Percentiles rank a stretch among this genome's conserved stretches.
Conservation (phyloP, 768 basidiomycete genomes). For the Rhizopogon salebrosus region DNA sequence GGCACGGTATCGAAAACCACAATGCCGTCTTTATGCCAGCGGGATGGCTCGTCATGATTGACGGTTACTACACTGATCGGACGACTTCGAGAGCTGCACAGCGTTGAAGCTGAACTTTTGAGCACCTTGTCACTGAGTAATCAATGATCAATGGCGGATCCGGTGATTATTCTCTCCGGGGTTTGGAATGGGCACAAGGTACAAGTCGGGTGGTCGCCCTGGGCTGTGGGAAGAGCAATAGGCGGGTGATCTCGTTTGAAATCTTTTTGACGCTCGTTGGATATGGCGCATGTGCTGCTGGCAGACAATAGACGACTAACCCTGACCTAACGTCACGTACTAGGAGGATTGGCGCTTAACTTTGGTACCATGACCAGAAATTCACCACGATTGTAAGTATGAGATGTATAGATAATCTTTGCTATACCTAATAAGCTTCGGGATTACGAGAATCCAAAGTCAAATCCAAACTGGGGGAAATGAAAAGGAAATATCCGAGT, state of each 20-base stretch:
- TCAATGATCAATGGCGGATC: too few relatives aligned
- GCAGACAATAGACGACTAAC: neutral
- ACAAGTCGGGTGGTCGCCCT: neutral
- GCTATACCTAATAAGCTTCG: neutral
- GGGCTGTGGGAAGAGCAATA: neutral
- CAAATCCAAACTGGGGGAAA: constrained; percentile 1
- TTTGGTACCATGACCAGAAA: too few relatives aligned
- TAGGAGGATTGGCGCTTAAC: neutral
- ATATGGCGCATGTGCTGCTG: neutral
- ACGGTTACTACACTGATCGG: too few relatives aligned
- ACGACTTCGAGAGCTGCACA: too few relatives aligned
- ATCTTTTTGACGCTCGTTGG: neutral
- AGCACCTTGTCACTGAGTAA: too few relatives aligned
- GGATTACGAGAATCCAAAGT: neutral
- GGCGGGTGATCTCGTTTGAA: neutral
- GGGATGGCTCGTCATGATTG: too few relatives aligned
- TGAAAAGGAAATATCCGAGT: constrained; percentile 24
- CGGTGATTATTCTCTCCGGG: too few relatives aligned
- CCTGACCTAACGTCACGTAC: neutral
- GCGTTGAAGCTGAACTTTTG: too few relatives aligned
- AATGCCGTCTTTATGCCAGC: too few relatives aligned
- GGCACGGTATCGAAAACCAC: neutral
- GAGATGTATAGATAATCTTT: neutral
- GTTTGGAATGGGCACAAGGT: neutral
- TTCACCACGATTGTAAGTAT: too few relatives aligned